phyloP scores from a whole-genome alignment of 768 basidiomycete genomes.

The Lentinula raphanica region DNA sequence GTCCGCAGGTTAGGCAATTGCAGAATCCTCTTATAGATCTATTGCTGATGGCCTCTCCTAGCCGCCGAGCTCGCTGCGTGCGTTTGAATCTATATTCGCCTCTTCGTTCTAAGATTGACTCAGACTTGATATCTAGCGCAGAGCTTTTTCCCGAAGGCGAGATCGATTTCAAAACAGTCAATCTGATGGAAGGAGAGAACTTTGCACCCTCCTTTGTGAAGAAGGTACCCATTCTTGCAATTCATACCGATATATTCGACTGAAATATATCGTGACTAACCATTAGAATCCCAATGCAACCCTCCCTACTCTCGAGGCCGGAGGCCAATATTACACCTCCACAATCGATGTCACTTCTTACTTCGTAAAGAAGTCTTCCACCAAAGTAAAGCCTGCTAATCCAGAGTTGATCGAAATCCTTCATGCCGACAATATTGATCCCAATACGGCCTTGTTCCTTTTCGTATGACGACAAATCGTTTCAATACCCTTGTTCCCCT shows the following conservation, averaged over 20 bases:
- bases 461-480: constrained; percentile 23
- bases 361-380: constrained; percentile 34
- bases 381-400: constrained; percentile 26
- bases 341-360: constrained; percentile 36
- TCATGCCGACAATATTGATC: constrained; percentile 42
- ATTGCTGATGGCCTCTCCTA: neutral
- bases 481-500: neutral
- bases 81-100: neutral
- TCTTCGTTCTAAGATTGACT: neutral
- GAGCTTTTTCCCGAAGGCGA: constrained; percentile 36
- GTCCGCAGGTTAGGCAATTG: constrained; percentile 14
- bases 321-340: constrained; percentile 30
- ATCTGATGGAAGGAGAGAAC: constrained; percentile 44
- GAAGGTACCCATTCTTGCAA: constrained; percentile 23
- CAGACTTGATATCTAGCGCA: constrained; percentile 18
- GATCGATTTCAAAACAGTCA: constrained; percentile 30
- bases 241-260: neutral
- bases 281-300: constrained; percentile 38
- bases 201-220: constrained; percentile 40
- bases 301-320: constrained; percentile 35
- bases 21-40: neutral
- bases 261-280: neutral
- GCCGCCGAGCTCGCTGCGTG: constrained; percentile 22
- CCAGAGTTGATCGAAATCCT: constrained; percentile 28
- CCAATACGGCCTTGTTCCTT: constrained; percentile 45